Base-by-base conservation (phyloP, 371 early-diverging fungal species). In the Mortierella polycephala region DNA sequence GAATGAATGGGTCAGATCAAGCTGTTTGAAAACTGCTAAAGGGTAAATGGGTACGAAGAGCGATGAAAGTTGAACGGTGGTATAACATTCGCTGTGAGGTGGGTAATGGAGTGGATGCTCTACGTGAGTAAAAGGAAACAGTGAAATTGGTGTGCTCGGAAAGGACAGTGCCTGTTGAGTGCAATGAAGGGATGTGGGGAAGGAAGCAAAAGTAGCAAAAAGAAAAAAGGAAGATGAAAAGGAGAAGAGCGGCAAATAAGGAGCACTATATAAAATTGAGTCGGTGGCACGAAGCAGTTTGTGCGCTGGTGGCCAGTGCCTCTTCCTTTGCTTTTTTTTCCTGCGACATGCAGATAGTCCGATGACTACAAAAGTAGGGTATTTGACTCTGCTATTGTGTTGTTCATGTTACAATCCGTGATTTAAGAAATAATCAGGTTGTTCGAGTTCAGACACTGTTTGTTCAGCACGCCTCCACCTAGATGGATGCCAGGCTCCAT, bases 231-330 rank as follows among this genome's bases (percentile, higher is more conserved):
- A 56, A 54, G 47, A 5, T n/a, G 18, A 30, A 5, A 18, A 21
- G 44, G 44, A 50, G 58, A 8, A 44, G 41, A 47, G 20, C 18
- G 13, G 42, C 2, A 47, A 41, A 39, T 9, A 37, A 14, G 37
- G 30, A 30, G 30, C 30, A 30, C 4, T 30, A 30, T 30, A 30
- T 30, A 30, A 30, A 56, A 39, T 52, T 18, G 41, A 41, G 55
- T 37, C 45, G 18, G 69, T 64, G 37, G 62, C 39, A 62, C 57
- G 62, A 68, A 68, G 61, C 69, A 57, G 69, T 54, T 60, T 49
- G 60, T 30, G 30, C 30, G 30, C 30, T n/a, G 16, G 47, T 60
- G 60, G 60, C n/a, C 54, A 55, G 21, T 53, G 61, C 61, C 13
- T 54, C 46, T 8, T 18, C 45, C 14, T 51, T 60, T 59, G 47